phyloP scores from a whole-genome alignment of 129 eudicot genomes.

The Smallanthus sonchifolius region DNA sequence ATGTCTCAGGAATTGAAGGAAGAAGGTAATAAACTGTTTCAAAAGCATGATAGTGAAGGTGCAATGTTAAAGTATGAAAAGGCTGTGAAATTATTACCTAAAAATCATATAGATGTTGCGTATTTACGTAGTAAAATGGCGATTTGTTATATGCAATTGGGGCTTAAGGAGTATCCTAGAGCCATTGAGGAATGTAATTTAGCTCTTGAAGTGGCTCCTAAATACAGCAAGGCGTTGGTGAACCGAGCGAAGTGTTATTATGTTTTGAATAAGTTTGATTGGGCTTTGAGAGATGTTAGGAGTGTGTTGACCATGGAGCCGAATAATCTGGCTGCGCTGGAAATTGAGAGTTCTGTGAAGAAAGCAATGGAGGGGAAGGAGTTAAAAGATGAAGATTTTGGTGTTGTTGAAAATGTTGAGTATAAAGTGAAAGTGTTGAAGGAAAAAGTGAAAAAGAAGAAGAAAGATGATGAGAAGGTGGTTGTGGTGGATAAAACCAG shows the following conservation, averaged over 20 bases:
- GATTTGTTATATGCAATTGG: conserved; percentile 83
- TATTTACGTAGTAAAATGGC: conserved; percentile 68
- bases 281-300: conserved; percentile 74
- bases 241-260: conserved; percentile 76
- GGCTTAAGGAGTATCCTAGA: conserved; percentile 74
- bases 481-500: conserved; percentile 54
- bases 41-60: conserved; percentile 69
- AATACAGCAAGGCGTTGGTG: conserved; percentile 77
- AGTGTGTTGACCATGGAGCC: conserved; percentile 78
- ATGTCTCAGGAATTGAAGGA: conserved; percentile 86
- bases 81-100: conserved; percentile 70
- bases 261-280: conserved; percentile 61
- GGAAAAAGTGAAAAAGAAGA: conserved; percentile 43
- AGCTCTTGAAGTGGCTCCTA: conserved; percentile 91
- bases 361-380: conserved; percentile 48
- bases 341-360: conserved; percentile 50
- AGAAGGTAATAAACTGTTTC: conserved; percentile 66
- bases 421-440: conserved; percentile 27
- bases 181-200: conserved; percentile 82
- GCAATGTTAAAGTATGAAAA: conserved; percentile 88
- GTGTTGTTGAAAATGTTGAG: conserved; percentile 31
- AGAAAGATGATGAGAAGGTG: conserved; percentile 52
- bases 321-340: conserved; percentile 62
- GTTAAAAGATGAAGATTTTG: conserved; percentile 39
- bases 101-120: conserved; percentile 74